phyloP scores from a whole-genome alignment of 202 grass and related monocot species.

The Carex sylvatica region DNA sequence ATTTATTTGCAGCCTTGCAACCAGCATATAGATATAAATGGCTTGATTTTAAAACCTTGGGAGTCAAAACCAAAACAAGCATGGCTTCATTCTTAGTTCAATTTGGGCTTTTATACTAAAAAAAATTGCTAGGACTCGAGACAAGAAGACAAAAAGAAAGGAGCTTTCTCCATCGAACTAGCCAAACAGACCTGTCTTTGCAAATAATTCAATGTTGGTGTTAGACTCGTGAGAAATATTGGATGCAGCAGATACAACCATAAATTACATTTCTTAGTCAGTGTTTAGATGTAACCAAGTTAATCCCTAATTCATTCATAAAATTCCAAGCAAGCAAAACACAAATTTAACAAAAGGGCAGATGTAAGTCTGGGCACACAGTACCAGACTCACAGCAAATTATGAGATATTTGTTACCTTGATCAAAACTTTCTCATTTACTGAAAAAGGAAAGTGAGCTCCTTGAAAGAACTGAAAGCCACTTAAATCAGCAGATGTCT shows the following conservation, averaged over 20 bases:
- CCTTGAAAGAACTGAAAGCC: conserved; percentile 39
- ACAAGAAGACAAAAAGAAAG: background rate
- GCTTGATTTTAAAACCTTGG: background rate
- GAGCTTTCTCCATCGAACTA: background rate
- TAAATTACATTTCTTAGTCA: background rate
- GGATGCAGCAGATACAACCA: background rate
- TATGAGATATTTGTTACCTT: conserved; percentile 36
- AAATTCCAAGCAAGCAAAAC: background rate
- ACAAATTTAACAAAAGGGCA: background rate
- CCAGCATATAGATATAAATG: background rate
- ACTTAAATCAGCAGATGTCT: conserved; percentile 37
- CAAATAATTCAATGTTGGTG: background rate
- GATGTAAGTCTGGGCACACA: background rate
- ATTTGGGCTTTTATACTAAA: background rate
- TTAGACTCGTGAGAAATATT: background rate
- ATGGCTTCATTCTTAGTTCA: background rate
- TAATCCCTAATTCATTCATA: too few relatives aligned
- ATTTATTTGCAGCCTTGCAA: background rate
- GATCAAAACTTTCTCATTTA: conserved; percentile 72
- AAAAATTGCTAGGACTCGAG: background rate
- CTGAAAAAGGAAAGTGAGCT: conserved; percentile 72
- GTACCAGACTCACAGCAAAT: background rate
- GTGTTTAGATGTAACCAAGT: background rate
- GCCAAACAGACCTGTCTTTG: background rate
- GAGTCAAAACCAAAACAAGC: background rate